These are phyloP conservation scores for Colletotrichum scovillei DNA, from an alignment of 2,329 filamentous ascomycete species.

Conservation along the genomic window DNA sequence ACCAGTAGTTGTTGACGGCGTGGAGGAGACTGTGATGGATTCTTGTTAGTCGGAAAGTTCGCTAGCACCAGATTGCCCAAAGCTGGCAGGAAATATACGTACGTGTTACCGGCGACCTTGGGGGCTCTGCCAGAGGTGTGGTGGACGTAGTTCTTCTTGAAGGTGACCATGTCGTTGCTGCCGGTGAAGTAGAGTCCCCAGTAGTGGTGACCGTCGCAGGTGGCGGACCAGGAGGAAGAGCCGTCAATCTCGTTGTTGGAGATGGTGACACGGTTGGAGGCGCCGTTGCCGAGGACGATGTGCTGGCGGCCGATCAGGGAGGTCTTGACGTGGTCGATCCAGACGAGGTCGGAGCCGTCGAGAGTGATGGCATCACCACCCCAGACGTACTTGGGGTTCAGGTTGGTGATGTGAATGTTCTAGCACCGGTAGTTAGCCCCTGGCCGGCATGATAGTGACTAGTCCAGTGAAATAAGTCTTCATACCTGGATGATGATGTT, in stretches of 20 bases:
- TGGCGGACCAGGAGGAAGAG: constrained; percentile 62
- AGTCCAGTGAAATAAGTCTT: not conserved
- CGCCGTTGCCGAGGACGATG: constrained; percentile 66
- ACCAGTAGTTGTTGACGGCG: constrained; percentile 72
- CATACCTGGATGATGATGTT: constrained; percentile 67
- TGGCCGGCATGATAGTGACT: not conserved
- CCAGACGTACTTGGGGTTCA: constrained; percentile 70
- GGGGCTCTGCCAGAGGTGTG: constrained; percentile 67
- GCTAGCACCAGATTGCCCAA: not conserved
- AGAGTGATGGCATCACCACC: constrained; percentile 69
- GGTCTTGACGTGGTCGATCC: constrained; percentile 67
- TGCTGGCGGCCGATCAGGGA: constrained; percentile 70
- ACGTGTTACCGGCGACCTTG: constrained; percentile 66
- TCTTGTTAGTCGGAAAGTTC: not conserved
- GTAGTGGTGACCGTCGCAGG: constrained; percentile 70
- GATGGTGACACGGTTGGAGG: constrained; percentile 67
- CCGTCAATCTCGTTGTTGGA: constrained; percentile 72
- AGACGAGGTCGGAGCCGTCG: constrained; percentile 56
- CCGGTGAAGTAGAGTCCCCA: constrained; percentile 69
- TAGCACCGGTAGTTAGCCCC: not conserved
- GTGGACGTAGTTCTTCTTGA: constrained; percentile 71
- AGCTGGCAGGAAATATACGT: not conserved
- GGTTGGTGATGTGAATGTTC: constrained; percentile 60
- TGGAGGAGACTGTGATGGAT: constrained; percentile 54
- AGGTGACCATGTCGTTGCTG: constrained; percentile 65